Evolutionary conservation across 1,284 basidiomycete genomes (phyloP).

Genomic region (Boletus putidus): DNA sequence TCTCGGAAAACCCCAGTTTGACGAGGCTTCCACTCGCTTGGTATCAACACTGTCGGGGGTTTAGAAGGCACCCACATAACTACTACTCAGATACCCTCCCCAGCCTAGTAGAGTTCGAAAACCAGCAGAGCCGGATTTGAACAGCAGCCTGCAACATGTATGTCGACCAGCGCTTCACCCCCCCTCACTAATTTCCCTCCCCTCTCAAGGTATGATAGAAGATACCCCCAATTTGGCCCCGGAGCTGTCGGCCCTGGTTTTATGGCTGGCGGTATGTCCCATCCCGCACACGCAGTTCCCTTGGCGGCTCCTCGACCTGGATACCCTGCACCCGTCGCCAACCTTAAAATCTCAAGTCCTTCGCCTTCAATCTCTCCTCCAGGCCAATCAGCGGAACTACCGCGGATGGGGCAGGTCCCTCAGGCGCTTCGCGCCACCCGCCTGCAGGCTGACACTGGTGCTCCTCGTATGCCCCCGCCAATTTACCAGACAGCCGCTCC

Average conservation of each 20-base stretch:
- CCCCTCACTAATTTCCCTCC: constrained; percentile 8
- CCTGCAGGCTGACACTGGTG: constrained; percentile 27
- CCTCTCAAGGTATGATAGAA: constrained; percentile 59
- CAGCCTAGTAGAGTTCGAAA: constrained; percentile 38
- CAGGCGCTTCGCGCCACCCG: constrained; percentile 31
- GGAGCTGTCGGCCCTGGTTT: constrained; percentile 55
- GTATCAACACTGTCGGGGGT: constrained; percentile 52
- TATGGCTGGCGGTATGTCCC: constrained; percentile 46
- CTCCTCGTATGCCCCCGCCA: constrained; percentile 35
- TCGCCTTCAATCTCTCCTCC: constrained; percentile 43
- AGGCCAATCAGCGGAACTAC: constrained; percentile 35
- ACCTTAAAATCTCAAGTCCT: constrained; percentile 56
- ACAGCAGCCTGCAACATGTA: constrained; percentile 65
- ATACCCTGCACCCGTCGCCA: constrained; percentile 66
- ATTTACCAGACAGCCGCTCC: constrained; percentile 40
- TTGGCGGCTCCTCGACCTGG: constrained; percentile 71
- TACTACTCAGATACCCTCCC: constrained; percentile 51
- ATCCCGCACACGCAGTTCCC: constrained; percentile 39
- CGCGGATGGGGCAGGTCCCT: constrained; percentile 48
- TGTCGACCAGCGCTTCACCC: constrained; percentile 33
- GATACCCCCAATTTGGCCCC: constrained; percentile 53
- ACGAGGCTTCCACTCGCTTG: constrained; percentile 39
- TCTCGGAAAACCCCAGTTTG: constrained; percentile 23
- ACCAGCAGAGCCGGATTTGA: constrained; percentile 41
- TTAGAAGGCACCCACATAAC: constrained; percentile 59